Conservation (phyloP, 2,329 filamentous ascomycete genomes). For the Paracorniculantispora psalliotae region DNA sequence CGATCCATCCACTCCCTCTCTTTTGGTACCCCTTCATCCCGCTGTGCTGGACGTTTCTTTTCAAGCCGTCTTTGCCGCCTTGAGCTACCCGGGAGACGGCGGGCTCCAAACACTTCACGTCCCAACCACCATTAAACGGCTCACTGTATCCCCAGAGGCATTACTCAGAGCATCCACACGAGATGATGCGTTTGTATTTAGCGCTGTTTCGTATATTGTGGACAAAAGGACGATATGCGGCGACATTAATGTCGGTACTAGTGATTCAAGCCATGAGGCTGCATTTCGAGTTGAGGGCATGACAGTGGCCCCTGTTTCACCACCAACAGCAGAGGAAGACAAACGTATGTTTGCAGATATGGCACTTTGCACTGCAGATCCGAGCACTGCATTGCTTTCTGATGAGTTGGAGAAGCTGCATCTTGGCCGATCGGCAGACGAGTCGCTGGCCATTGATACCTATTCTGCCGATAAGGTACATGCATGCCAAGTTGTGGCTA, state of each 20-base stretch:
- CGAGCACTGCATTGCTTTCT: not conserved
- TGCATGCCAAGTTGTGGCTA: not conserved
- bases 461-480: not conserved
- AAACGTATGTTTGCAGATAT: constrained; percentile 7
- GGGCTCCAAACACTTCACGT: constrained; percentile 28
- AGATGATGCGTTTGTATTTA: not conserved
- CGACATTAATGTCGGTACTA: not conserved
- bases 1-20: not conserved
- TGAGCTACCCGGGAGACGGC: constrained; percentile 28
- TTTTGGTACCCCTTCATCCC: constrained; percentile 26
- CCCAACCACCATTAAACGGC: constrained; percentile 22
- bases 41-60: constrained; percentile 30
- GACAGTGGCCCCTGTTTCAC: not conserved
- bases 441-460: not conserved
- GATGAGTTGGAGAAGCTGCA: not conserved
- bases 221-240: not conserved
- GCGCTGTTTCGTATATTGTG: not conserved
- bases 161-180: not conserved
- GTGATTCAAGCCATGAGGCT: not conserved
- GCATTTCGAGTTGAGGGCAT: not conserved
- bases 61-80: constrained; percentile 29
- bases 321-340: not conserved
- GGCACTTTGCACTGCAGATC: not conserved
- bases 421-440: too few species aligned
- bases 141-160: not conserved